phyloP scores from a whole-genome alignment of 2,329 filamentous ascomycete species.

The Trichoderma koningiopsis region DNA sequence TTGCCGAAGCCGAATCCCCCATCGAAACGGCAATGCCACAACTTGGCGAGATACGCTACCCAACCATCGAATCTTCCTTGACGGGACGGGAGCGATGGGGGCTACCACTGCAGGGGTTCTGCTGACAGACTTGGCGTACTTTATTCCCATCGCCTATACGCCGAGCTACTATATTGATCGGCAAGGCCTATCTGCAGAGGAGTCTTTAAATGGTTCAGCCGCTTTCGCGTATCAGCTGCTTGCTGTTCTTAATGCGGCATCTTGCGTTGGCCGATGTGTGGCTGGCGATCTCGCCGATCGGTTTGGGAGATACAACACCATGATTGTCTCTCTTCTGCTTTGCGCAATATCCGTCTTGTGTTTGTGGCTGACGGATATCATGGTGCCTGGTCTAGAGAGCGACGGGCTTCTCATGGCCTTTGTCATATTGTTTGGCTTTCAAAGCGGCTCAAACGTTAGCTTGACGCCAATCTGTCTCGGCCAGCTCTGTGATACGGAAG shows the following conservation, averaged over 20 bases:
- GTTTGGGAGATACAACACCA: slow-evolving; percentile 78
- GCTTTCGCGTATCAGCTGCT: slow-evolving; percentile 64
- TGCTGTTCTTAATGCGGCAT: slow-evolving; percentile 79
- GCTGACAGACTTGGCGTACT: slow-evolving; percentile 67
- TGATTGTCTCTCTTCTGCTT: slow-evolving; percentile 65
- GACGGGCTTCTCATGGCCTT: slow-evolving; percentile 67
- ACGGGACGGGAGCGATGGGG: slow-evolving; percentile 2
- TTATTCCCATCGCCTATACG: slow-evolving; percentile 76
- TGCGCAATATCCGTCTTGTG: slow-evolving; percentile 60
- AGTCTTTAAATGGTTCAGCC: slow-evolving; percentile 28
- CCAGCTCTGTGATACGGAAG: slow-evolving; percentile 73
- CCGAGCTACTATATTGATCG: slow-evolving; percentile 65
- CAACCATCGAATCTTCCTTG: slow-evolving; percentile 31
- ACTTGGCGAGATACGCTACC: slow-evolving; percentile 31
- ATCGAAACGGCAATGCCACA: background rate
- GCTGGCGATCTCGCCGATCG: slow-evolving; percentile 76
- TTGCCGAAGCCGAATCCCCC: slow-evolving; percentile 57
- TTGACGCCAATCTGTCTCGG: slow-evolving; percentile 79
- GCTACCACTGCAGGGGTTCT: slow-evolving; percentile 38
- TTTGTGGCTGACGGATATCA: slow-evolving; percentile 68
- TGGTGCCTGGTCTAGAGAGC: slow-evolving; percentile 36
- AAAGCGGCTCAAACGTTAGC: slow-evolving; percentile 75
- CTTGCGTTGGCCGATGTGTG: slow-evolving; percentile 73
- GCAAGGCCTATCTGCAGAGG: slow-evolving; percentile 19
- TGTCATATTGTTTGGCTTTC: slow-evolving; percentile 74